Conservation (phyloP, 2,329 filamentous ascomycete species). For the Macrophomina pseudophaseolina region DNA sequence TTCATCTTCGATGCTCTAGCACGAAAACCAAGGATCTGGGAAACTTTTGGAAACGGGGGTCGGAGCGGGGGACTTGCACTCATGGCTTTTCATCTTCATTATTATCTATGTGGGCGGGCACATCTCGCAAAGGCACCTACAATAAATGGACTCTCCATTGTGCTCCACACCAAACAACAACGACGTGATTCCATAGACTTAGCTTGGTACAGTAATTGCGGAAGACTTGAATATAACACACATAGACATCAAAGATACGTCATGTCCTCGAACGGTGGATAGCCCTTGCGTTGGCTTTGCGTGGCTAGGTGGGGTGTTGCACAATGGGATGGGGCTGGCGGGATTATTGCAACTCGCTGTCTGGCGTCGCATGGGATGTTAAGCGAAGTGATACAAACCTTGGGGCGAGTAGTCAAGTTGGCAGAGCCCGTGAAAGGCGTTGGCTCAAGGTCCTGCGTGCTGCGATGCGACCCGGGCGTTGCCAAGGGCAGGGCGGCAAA, state of each 20-base stretch:
- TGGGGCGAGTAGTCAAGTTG: too few species aligned
- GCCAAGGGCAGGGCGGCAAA: neutral
- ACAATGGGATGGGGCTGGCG: neutral
- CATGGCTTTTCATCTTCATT: neutral
- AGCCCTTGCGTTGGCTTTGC: neutral
- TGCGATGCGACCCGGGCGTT: neutral
- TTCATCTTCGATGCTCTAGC: conserved; percentile 23
- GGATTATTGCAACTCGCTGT: neutral
- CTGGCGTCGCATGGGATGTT: neutral
- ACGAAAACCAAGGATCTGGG: conserved; percentile 15
- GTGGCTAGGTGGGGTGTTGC: neutral
- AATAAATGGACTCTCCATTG: neutral
- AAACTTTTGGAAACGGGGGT: conserved; percentile 2
- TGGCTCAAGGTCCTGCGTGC: neutral
- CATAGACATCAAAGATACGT: conserved; percentile 10
- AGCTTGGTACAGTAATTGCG: conserved; percentile 11
- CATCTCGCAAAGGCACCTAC: neutral
- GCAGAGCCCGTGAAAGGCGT: neutral
- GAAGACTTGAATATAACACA: conserved; percentile 22
- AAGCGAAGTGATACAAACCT: conserved; percentile 1
- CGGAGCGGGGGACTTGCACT: conserved; percentile 21
- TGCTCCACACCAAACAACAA: neutral
- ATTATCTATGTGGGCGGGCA: neutral
- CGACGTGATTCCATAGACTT: conserved; percentile 11
- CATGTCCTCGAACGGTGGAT: neutral